A percentile compares a stretch with the other conserved stretches of the same genome.
These are phyloP conservation scores for Daedaleopsis sinensis DNA, from an alignment of 768 basidiomycete genomes.

Conservation along the genomic window DNA sequence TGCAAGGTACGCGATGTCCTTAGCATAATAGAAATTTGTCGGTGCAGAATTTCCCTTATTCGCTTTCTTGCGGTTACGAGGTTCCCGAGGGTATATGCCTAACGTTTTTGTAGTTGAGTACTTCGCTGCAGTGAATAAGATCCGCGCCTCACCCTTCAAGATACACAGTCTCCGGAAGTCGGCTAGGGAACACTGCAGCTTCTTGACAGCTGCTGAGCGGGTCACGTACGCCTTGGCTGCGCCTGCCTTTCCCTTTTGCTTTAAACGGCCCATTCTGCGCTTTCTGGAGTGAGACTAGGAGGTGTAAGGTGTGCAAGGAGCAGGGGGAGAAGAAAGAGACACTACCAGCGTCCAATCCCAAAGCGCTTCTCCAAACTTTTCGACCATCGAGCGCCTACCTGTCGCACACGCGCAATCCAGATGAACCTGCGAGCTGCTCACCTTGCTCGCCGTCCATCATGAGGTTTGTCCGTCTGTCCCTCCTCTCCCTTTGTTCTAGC, in stretches of 20 bases:
- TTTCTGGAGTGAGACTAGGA: neutral
- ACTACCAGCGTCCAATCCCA: slow-evolving; percentile 15
- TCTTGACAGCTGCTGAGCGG: slow-evolving; percentile 88
- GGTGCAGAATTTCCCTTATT: slow-evolving; percentile 98
- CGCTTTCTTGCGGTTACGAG: slow-evolving; percentile 85
- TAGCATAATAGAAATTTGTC: slow-evolving; percentile 97
- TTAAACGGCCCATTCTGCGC: slow-evolving; percentile 69
- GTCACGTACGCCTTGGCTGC: slow-evolving; percentile 93
- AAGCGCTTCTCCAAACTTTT: slow-evolving; percentile 33
- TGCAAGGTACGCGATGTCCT: slow-evolving; percentile 95
- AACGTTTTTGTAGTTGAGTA: neutral
- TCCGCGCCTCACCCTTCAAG: slow-evolving; percentile 74
- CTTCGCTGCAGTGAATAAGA: neutral
- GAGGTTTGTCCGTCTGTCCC: slow-evolving; percentile 23
- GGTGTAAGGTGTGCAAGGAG: slow-evolving; percentile 11
- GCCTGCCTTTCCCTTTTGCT: slow-evolving; percentile 86
- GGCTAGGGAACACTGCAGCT: slow-evolving; percentile 93
- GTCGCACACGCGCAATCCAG: slow-evolving; percentile 9
- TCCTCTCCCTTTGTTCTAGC: neutral
- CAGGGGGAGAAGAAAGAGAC: slow-evolving; percentile 3
- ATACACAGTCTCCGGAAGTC: slow-evolving; percentile 98
- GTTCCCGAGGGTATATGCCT: slow-evolving; percentile 99
- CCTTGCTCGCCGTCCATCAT: slow-evolving; percentile 20
- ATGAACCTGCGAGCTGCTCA: slow-evolving; percentile 1
- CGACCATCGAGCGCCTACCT: slow-evolving; percentile 20